Evolutionary conservation across 2,329 filamentous ascomycete species (phyloP).

Genomic region (Pseudocercospora macadamiae): DNA sequence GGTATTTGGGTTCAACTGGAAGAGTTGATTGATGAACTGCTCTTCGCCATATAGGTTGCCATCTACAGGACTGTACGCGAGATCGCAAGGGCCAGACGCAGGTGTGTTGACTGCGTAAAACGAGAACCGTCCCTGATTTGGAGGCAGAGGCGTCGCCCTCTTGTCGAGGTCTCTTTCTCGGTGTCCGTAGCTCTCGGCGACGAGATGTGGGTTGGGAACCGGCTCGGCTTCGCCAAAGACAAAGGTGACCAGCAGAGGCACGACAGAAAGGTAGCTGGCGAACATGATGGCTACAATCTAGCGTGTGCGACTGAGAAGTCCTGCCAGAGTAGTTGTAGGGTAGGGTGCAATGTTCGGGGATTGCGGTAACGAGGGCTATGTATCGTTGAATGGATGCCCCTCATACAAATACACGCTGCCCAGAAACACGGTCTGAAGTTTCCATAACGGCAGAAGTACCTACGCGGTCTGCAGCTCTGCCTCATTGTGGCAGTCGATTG

Average conservation of each 20-base stretch:
- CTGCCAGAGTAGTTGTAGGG: too few species aligned
- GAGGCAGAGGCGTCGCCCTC: not conserved
- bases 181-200: not conserved
- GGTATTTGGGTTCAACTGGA: slow-evolving; percentile 17
- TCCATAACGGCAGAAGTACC: not conserved
- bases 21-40: slow-evolving; percentile 21
- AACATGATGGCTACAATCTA: not conserved
- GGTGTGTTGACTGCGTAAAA: slow-evolving; percentile 20
- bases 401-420: not conserved
- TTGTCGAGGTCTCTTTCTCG: not conserved
- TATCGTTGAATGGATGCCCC: too few species aligned
- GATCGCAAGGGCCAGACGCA: slow-evolving; percentile 22
- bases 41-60: slow-evolving; percentile 17
- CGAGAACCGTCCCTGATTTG: slow-evolving; percentile 15
- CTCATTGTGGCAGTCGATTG: not conserved
- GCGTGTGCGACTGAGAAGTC: too few species aligned
- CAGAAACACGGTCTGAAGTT: too few species aligned
- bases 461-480: not conserved
- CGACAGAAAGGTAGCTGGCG: not conserved
- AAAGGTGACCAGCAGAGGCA: not conserved
- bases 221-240: not conserved
- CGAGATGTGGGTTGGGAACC: not conserved
- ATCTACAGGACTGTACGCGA: slow-evolving; percentile 19
- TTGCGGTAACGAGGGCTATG: too few species aligned
- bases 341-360: too few species aligned